phyloP scores from a whole-genome alignment of 2,329 filamentous ascomycete species.

The Phialophora expanda region DNA sequence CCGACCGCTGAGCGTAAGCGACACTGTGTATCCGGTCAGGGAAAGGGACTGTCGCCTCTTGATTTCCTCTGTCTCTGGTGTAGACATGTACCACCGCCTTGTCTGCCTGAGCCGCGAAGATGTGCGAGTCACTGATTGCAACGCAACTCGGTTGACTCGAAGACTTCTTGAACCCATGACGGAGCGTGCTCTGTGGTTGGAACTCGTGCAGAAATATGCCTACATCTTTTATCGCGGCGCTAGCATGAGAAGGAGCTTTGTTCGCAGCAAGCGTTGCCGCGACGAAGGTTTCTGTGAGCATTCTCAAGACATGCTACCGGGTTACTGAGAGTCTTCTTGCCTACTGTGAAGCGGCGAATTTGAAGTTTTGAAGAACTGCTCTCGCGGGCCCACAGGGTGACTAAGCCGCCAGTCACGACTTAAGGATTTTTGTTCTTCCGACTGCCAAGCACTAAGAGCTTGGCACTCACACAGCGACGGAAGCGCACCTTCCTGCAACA shows the following conservation, averaged over 20 bases:
- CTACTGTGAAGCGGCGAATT: neutral
- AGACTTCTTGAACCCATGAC: conserved; percentile 88
- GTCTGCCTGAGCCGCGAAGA: conserved; percentile 89
- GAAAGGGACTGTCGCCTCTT: conserved; percentile 87
- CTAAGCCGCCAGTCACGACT: conserved; percentile 10
- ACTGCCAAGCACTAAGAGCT: conserved; percentile 9
- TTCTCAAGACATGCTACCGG: conserved; percentile 35
- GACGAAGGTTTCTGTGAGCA: conserved; percentile 57
- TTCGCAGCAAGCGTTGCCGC: conserved; percentile 50
- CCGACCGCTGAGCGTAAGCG: conserved; percentile 66
- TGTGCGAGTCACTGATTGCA: conserved; percentile 77
- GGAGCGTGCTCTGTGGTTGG: conserved; percentile 76
- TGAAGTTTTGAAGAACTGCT: conserved; percentile 6
- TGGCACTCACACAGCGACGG: conserved; percentile 22
- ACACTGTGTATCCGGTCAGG: conserved; percentile 83
- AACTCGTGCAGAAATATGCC: conserved; percentile 86
- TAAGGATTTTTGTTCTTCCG: conserved; percentile 7
- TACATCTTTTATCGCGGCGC: conserved; percentile 70
- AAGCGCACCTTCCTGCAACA: conserved; percentile 20
- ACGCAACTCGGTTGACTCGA: conserved; percentile 78
- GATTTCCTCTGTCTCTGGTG: conserved; percentile 78
- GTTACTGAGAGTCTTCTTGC: neutral
- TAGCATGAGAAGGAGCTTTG: conserved; percentile 47
- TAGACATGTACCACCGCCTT: conserved; percentile 96
- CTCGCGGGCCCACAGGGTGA: conserved; percentile 3